These are phyloP conservation scores for Phytopythium oedochilum DNA, from an alignment of 352 stramenopile genomes.

Conservation along the genomic window DNA sequence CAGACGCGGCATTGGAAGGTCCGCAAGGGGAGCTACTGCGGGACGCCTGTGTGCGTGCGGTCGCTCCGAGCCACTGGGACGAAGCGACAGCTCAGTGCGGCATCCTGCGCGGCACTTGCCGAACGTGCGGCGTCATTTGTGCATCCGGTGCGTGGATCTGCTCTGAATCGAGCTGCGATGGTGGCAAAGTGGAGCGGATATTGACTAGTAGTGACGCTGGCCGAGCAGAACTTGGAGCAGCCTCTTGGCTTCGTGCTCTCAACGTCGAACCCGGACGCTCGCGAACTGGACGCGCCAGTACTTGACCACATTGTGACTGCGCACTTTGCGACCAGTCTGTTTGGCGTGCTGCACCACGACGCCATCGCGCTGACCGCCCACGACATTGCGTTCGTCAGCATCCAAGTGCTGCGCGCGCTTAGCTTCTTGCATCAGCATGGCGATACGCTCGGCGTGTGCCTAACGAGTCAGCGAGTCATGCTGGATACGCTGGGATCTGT, in stretches of 20 bases:
- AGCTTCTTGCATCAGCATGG: conserved; percentile 33
- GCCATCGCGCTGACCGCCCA: conserved; percentile 20
- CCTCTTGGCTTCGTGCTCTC: conserved; percentile 32
- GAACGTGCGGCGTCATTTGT: conserved; percentile 16
- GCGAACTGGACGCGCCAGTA: not conserved
- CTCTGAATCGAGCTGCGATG: no score
- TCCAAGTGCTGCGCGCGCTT: conserved; percentile 34
- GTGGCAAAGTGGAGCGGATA: no score
- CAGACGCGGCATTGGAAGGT: conserved; percentile 33
- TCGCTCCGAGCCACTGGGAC: conserved; percentile 29
- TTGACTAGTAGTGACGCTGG: no score
- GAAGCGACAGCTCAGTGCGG: conserved; percentile 31
- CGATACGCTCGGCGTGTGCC: conserved; percentile 31
- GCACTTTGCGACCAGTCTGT: conserved; percentile 37
- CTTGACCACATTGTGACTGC: conserved; percentile 37
- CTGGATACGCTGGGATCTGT: conserved; percentile 25
- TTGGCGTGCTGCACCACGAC: conserved; percentile 49
- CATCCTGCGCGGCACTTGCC: conserved; percentile 21
- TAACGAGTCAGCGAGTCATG: conserved; percentile 75
- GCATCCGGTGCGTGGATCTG: conserved; percentile 36
- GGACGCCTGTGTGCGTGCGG: conserved; percentile 22
- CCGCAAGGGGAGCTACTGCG: conserved; percentile 17
- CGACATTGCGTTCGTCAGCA: conserved; percentile 44
- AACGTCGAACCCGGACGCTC: not conserved
- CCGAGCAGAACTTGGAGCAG: conserved; percentile 39